phyloP scores from a whole-genome alignment of 202 grass and related monocot genomes.

The Bolboschoenoplectus hybrid region DNA sequence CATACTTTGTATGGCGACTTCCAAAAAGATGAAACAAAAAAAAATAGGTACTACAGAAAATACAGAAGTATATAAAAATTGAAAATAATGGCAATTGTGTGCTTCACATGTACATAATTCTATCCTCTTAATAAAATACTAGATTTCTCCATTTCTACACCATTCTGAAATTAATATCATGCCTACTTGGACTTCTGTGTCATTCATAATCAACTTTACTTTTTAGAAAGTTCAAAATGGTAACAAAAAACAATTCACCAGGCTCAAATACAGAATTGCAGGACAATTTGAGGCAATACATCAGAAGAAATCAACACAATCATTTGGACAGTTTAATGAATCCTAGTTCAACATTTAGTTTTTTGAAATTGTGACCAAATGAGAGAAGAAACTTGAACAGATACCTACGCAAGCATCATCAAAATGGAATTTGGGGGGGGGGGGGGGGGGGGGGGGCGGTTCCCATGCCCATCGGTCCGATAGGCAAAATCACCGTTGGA shows the following conservation, averaged over 20 bases:
- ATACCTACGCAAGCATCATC: not conserved
- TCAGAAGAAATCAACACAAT: not conserved
- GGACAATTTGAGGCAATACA: not conserved
- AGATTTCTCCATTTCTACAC: not conserved
- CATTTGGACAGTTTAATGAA: not conserved
- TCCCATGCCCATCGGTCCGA: no score
- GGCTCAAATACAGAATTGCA: slow-evolving; percentile 9
- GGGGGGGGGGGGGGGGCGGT: no score
- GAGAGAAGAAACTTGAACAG: slow-evolving; percentile 19
- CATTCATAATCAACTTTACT: not conserved
- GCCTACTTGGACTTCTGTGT: not conserved
- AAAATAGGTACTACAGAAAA: not conserved
- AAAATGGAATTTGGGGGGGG: not conserved
- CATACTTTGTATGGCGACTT: not conserved
- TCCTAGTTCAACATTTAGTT: not conserved
- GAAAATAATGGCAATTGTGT: not conserved
- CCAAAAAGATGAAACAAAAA: not conserved
- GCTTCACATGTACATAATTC: not conserved
- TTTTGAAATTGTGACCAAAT: not conserved
- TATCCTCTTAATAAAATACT: not conserved
- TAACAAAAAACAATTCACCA: not conserved
- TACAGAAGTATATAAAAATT: not conserved
- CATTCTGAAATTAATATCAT: not conserved
- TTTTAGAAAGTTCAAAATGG: not conserved
- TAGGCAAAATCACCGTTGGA: no score